Evolutionary conservation across 768 basidiomycete genomes (phyloP), one percentile per base, ranked within the genome.

Genomic region (Glaciozyma martinii): DNA sequence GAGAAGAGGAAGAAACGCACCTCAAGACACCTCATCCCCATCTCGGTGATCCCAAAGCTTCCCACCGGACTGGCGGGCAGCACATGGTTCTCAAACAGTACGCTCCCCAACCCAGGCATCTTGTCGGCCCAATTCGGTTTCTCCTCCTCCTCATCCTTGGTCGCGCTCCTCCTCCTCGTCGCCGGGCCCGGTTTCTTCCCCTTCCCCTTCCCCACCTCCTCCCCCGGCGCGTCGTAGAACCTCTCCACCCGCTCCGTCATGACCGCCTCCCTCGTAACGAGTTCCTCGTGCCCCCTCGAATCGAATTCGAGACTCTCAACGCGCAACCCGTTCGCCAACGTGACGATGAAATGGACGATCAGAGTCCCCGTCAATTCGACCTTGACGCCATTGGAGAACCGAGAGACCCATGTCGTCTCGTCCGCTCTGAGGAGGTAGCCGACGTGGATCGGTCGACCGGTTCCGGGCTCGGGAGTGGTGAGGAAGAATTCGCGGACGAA

Each of bases 11-110:
- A 10, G n/a, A n/a, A 37, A 16, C 65, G 55, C 30, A 70, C 68
- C 60, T 70, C 68, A n/a, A 70, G 61, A 12, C 68, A 70, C 32
- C 68, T 43, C 68, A 70, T 70, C 4, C 65, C 68, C 63, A 70
- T 62, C 43, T 70, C 65, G 0, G 68, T 66, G 30, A 70, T 60
- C 46, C 68, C 68, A n/a, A 70, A 70, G 27, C 58, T 42, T n/a
- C 68, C 68, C 5, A 70, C 68, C 40, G 62, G 44, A 25, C 60
- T 66, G 12, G 21, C 21, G 21, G 59, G 59, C 4, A 66, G n/a
- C 7, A 63, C 19, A 19, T 47, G 58, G 15, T 30, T 56, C 7
- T 33, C 46, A 19, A 12, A 46, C 46, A 9, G 3, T 0, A 59
- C 32, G 30, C 43, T 10, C 6, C 18, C 37, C 42, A 58, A 29